Base-by-base conservation (phyloP, 1,284 basidiomycete genomes). In the Microbotryomycetes sp. region DNA sequence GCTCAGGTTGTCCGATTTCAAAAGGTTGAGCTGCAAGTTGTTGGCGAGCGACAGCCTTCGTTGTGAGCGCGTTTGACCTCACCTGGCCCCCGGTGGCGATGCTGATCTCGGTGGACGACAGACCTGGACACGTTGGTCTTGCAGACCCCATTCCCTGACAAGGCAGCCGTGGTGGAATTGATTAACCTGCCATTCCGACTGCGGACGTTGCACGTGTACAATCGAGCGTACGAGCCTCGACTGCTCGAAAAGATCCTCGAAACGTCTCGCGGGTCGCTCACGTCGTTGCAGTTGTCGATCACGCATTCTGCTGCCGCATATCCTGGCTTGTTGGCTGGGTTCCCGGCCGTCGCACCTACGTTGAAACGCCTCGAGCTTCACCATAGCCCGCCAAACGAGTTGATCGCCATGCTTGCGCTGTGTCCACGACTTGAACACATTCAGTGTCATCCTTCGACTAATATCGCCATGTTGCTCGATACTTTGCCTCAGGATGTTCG, bases 81-180 rank as follows among this genome's bases (percentile, higher is more conserved):
- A 21, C 23, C 18, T 41, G 9, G 35, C 18, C 18, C 11, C 18
- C 35, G n/a, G 35, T 41, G 11, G 9, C 35, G 35, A 41, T 41
- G 35, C 35, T 41, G 35, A 41, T 11, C 35, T 41, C 13, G 15
- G 31, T 24, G 3, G 0, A 2, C 5, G 2, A 6, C 50, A 64
- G 63, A 54, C 11, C 60, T 65, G 0, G 30, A 30, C 1, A 61
- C 54, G 5, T 54, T 65, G 24, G 24, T 51, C 15, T 48, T 65
- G 21, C 52, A 56, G 47, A 59, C 53, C 24, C 28, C 59, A 4
- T 65, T 65, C 26, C 63, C 63, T 15, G 63, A 65, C 47, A 61
- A 61, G 47, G 47, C 59, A 15, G 23, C 28, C 6, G 46, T 49
- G 1, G 35, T 65, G 48, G 24, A 21, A 18, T 15, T 54, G n/a